These are phyloP conservation scores for Hydrangea macrophylla DNA, from an alignment of 148 eudicot genomes.

Conservation along the genomic window DNA sequence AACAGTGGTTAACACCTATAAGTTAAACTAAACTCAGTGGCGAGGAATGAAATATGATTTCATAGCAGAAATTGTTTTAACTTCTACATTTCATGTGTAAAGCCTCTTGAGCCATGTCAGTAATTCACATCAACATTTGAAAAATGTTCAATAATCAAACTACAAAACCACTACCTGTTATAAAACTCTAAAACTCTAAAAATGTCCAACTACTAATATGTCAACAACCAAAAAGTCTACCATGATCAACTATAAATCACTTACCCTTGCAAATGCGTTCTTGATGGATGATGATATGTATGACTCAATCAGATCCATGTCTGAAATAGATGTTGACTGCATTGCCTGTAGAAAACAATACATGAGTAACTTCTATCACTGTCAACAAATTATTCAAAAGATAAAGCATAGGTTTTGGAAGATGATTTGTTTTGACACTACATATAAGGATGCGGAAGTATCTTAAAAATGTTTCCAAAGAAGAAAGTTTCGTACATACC, in stretches of 20 bases:
- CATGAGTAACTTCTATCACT: constrained; percentile 4
- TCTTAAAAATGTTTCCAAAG: not conserved
- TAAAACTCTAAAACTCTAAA: too few species aligned
- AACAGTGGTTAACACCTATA: too few species aligned
- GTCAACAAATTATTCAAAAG: not conserved
- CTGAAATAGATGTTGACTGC: constrained; percentile 44
- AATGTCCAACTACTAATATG: not conserved
- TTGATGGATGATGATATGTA: constrained; percentile 72
- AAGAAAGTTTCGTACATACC: constrained; percentile 32
- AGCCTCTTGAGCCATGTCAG: too few species aligned
- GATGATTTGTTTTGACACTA: not conserved
- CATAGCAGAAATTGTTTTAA: not conserved
- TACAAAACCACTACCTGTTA: too few species aligned
- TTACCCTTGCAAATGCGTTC: constrained; percentile 80
- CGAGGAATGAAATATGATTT: too few species aligned
- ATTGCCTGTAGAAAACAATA: constrained; percentile 42
- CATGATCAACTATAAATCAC: constrained; percentile 23
- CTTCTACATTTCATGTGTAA: not conserved
- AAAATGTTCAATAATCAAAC: not conserved
- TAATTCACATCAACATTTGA: not conserved
- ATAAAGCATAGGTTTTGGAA: not conserved
- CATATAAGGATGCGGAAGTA: not conserved
- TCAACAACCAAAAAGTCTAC: constrained; percentile 1
- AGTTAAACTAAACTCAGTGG: too few species aligned
- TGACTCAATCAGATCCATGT: constrained; percentile 81